These are phyloP conservation scores for Pythium folliculosum DNA, from an alignment of 352 stramenopile genomes.

Conservation along the genomic window DNA sequence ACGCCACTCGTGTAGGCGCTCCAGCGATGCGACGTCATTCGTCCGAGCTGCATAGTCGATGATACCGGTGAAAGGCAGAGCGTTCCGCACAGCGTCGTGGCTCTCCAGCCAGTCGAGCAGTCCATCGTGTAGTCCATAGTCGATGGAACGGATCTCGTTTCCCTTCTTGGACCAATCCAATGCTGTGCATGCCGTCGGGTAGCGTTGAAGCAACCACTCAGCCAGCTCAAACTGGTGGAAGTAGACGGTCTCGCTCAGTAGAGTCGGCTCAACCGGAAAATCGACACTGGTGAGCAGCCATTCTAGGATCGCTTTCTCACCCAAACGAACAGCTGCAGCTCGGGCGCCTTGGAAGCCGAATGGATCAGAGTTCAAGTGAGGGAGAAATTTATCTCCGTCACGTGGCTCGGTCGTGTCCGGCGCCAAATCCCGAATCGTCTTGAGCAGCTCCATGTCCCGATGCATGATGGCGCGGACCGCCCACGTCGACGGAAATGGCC, in stretches of 20 bases:
- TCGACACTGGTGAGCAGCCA: not conserved
- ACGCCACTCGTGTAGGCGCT: too few relatives aligned
- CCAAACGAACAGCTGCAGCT: too few relatives aligned
- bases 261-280: not conserved
- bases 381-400: not conserved
- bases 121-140: not conserved
- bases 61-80: too few relatives aligned
- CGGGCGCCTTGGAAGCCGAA: not conserved
- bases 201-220: not conserved
- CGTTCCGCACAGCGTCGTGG: not conserved
- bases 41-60: too few relatives aligned
- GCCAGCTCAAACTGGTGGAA: constrained; percentile 13
- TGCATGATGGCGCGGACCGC: not conserved
- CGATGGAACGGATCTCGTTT: not conserved
- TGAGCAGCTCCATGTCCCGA: not conserved
- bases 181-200: not conserved
- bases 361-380: not conserved
- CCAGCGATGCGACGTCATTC: too few relatives aligned
- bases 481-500: not conserved
- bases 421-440: not conserved
- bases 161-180: not conserved
- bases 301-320: not conserved
- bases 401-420: not conserved
- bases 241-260: constrained; percentile 3
- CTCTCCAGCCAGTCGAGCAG: constrained; percentile 7